Evolutionary conservation across 805 yeast genomes (phyloP), one percentile per base, ranked within the genome.

Genomic region (Hagleromyces aurorensis): DNA sequence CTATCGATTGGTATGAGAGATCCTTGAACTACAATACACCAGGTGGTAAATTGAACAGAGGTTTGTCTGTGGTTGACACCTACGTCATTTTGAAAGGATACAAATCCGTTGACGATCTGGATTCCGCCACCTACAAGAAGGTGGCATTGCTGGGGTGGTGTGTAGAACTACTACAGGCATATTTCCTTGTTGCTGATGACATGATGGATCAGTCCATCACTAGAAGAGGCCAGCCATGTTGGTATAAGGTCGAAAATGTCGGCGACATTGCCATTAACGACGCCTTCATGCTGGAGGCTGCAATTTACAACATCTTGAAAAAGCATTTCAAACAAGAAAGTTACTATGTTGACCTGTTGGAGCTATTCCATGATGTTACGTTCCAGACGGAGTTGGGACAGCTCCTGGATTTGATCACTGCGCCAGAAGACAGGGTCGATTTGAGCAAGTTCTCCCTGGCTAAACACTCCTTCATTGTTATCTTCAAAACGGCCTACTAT

Each of bases 351-450:
- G 95, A 91, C 50, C 67, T 91, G 38, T 61, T 91, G 43, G 99
- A 91, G 59, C 69, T 91, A 48, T 86, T 87, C 75, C 99, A 91
- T 56, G 97, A 89, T 57, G 89, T 86, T 34, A 89, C 98, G 19
- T 85, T 89, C 74, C 93, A 86, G 64, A 91, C 99, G 8, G 98
- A 91, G 61, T 69, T 89, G 51, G 99, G 99, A 45, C 99, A 91
- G 67, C 70, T 89, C 52, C 66, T 91, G 45, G 99, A 91, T 59
- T 71, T 91, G 49, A 82, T 87, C 57, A 91, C 98, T 30, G 97
- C 98, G 13, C 97, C 96, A 41, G 97, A 91, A 61, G 94, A 89
- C 53, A 70, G 69, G 38, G 96, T 91, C 36, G 96, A 91, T 59
- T 70, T 91, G 48, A 64, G 69, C 56, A 85, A 84, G 61, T 91